Evolutionary conservation across 805 yeast species (phyloP), one percentile per base, ranked within the genome.

Genomic region (Ogataea pilisensis): DNA sequence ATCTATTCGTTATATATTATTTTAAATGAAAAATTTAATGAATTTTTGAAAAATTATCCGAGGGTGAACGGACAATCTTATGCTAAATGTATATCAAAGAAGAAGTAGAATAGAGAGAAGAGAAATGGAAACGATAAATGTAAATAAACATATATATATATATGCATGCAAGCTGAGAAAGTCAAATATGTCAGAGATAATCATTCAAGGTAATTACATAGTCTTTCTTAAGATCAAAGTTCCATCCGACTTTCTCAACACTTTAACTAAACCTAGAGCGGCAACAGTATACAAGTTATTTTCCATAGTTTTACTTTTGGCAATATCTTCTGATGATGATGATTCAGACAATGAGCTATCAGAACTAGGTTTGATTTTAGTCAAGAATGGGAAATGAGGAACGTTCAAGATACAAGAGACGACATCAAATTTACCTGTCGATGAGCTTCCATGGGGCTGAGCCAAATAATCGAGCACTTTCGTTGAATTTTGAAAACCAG

Each of bases 211-310:
- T n/a, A n/a, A n/a, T n/a, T n/a, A n/a, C n/a, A n/a, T n/a, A n/a
- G n/a, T 40, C 19, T 39, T 39, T 8, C 54, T 46, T 5, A 57
- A 42, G 13, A 55, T 33, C 7, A 59, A 27, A 22, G 49, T 37
- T 4, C 55, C 58, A 37, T 53, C 49, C 8, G 27, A 13, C 25
- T 40, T 34, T 34, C 41, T 54, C 1, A 40, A 21, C 8, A 54
- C 60, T 19, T 50, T 53, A 27, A 52, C 50, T 30, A 59, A 40
- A 3, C 64, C 64, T 22, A 51, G 34, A 7, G 45, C 33, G 2
- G 60, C 64, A 32, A 59, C 28, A 13, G 31, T 41, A 38, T 51
- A 49, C 26, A 58, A 35, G 30, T 58, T 59, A 11, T 44, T 42
- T 32, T 45, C 46, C 30, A 46, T 34, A 7, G 18, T 34, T 17